These are phyloP conservation scores for Glaciozyma martinii DNA, from an alignment of 768 basidiomycete genomes.

Conservation along the genomic window DNA sequence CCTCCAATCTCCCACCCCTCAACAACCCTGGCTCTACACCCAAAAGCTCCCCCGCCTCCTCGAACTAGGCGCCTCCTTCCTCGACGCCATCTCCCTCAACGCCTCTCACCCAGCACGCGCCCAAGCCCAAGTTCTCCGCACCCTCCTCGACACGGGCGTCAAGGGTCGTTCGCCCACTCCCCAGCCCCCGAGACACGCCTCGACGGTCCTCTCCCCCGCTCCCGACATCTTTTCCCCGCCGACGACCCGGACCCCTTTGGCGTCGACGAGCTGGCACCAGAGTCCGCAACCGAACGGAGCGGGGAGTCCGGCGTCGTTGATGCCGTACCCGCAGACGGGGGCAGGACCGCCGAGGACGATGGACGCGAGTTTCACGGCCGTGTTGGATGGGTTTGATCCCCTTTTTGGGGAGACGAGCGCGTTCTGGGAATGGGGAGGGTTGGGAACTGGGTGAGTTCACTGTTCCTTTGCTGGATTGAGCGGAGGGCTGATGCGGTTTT, in stretches of 20 bases:
- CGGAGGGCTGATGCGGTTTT: too few species aligned
- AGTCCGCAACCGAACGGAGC: too few species aligned
- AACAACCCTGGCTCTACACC: conserved; percentile 25
- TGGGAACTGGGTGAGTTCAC: too few species aligned
- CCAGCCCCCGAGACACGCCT: not conserved
- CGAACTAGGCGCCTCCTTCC: conserved; percentile 30
- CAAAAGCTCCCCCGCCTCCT: conserved; percentile 30
- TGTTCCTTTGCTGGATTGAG: too few species aligned
- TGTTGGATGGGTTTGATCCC: conserved; percentile 28
- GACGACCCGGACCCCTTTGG: too few species aligned
- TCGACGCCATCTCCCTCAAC: conserved; percentile 26
- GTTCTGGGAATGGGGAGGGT: conserved; percentile 21
- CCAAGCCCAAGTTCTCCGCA: conserved; percentile 24
- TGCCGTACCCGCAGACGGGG: not conserved
- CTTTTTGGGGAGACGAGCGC: conserved; percentile 16
- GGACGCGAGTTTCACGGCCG: conserved; percentile 21
- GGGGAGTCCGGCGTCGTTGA: conserved; percentile 4
- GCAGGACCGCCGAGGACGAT: conserved; percentile 4
- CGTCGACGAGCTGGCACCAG: not conserved
- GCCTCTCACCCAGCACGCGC: conserved; percentile 18
- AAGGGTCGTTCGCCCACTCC: not conserved
- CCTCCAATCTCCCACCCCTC: conserved; percentile 6
- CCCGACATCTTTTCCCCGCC: not conserved
- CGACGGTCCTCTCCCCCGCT: not conserved
- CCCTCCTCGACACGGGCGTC: conserved; percentile 24